Evolutionary conservation across 352 stramenopile genomes (phyloP), one percentile per base, ranked within the genome.

Genomic region (Phytophthora sp.): DNA sequence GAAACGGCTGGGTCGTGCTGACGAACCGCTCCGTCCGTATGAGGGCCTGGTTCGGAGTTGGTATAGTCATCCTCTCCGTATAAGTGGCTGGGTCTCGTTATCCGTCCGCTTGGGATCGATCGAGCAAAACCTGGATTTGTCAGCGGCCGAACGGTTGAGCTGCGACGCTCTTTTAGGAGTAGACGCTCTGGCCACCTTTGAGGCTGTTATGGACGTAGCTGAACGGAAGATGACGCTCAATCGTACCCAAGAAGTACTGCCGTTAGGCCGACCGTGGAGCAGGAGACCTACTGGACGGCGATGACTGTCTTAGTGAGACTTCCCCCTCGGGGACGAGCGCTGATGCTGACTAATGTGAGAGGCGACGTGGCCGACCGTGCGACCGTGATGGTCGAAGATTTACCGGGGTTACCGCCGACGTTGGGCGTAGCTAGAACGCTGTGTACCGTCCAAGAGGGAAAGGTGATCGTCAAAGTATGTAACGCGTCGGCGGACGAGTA

Each of bases 401-500:
- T 31, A 6, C 2, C 32, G 1, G 27, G 30, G 0, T n/a, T 60
- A 9, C 27, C 38, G 21, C 35, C 49, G 7, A 46, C 34, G 3
- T n/a, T 52, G 18, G 21, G 39, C 5, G 21, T 60, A 1, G 38
- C 52, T 2, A 5, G 38, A 20, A 39, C 51, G 38, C 27, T 60
- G 13, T 50, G 38, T 15, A 51, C 38, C 10, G 38, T 52, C 2
- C 26, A 37, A 3, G 28, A 43, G 0, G 38, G 52, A 8, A n/a
- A 27, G 12, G 38, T 51, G 4, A 27, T 51, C 5, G 39, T 51
- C 1, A 39, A 60, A 35, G 18, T 51, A 0, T 60, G 52, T 12
- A 60, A 60, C n/a, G 8, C 27, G 6, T 51, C 52, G 2, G 43
- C 52, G 1, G 52, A 52, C 5, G 52, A 48, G 27, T 44, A 21